Percentiles rank a stretch among this genome's conserved stretches.
phyloP scores from a whole-genome alignment of 2,329 filamentous ascomycete species.

The Colletotrichum limetticola region DNA sequence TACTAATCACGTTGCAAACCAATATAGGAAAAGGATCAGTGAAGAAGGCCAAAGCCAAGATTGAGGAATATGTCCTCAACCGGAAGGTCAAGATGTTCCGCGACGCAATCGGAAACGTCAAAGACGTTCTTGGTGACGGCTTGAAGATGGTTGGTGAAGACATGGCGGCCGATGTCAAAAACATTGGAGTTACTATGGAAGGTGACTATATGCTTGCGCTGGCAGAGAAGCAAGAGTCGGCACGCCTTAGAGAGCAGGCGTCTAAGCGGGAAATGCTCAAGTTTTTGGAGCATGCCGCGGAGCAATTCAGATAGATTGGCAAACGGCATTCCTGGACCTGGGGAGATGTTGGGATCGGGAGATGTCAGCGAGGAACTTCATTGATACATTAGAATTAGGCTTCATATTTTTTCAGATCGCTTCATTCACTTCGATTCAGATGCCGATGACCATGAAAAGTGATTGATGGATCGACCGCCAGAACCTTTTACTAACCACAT shows the following conservation, averaged over 20 bases:
- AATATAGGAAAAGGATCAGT: background rate
- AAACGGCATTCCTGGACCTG: background rate
- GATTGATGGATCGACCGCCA: no score
- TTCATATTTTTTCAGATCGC: background rate
- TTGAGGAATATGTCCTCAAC: background rate
- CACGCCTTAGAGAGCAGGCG: background rate
- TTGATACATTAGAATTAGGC: background rate
- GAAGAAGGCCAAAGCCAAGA: background rate
- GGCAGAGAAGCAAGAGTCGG: background rate
- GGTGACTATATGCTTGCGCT: slow-evolving; percentile 17
- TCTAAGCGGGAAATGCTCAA: background rate
- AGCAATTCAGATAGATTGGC: background rate
- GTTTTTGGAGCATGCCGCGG: background rate
- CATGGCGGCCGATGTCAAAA: background rate
- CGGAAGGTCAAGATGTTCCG: background rate
- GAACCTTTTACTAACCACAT: no score
- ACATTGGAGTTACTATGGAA: background rate
- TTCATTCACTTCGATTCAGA: background rate
- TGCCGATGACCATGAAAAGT: no score
- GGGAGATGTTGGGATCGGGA: fast-evolving
- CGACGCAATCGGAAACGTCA: background rate
- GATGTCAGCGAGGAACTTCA: background rate
- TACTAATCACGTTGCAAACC: background rate
- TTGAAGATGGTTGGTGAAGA: background rate
- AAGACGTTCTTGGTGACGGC: background rate